A percentile compares a stretch with the other conserved stretches of the same genome.
Evolutionary conservation across 2,329 filamentous ascomycete species (phyloP).

Genomic region (Curvularia eragrostidis): DNA sequence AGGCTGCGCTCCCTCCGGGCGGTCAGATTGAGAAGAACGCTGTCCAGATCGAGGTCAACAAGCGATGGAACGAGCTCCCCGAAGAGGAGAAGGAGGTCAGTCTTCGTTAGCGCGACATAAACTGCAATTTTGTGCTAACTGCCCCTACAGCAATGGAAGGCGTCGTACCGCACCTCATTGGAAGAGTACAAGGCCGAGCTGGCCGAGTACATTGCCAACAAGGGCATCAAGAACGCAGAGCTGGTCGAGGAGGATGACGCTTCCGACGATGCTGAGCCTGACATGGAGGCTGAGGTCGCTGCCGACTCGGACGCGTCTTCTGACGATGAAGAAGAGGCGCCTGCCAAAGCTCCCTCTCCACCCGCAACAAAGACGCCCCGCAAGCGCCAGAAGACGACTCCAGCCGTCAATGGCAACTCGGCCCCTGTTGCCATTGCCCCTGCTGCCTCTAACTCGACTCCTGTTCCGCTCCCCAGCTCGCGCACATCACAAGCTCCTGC

Average conservation of each 20-base stretch:
- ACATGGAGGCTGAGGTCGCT: slow-evolving; percentile 43
- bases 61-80: slow-evolving; percentile 81
- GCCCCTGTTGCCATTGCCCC: slow-evolving; percentile 26
- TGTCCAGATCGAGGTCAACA: slow-evolving; percentile 85
- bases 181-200: slow-evolving; percentile 63
- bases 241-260: slow-evolving; percentile 51
- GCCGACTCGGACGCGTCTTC: slow-evolving; percentile 53
- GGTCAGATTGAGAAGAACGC: slow-evolving; percentile 80
- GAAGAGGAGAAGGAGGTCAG: slow-evolving; percentile 73
- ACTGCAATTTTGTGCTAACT: background rate
- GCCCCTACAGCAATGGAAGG: slow-evolving; percentile 44
- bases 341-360: slow-evolving; percentile 47
- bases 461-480: slow-evolving; percentile 37
- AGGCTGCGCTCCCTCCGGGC: slow-evolving; percentile 61
- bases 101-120: slow-evolving; percentile 7
- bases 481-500: slow-evolving; percentile 21
- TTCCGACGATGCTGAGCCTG: slow-evolving; percentile 31
- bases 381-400: slow-evolving; percentile 50
- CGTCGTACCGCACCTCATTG: slow-evolving; percentile 61
- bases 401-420: slow-evolving; percentile 33
- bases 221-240: slow-evolving; percentile 49
- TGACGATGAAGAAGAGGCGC: slow-evolving; percentile 42
- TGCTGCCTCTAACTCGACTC: slow-evolving; percentile 25
- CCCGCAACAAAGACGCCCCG: slow-evolving; percentile 46
- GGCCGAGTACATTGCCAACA: slow-evolving; percentile 62